phyloP scores from a whole-genome alignment of 2,329 filamentous ascomycete genomes.

The Aspergillus cejpii region DNA sequence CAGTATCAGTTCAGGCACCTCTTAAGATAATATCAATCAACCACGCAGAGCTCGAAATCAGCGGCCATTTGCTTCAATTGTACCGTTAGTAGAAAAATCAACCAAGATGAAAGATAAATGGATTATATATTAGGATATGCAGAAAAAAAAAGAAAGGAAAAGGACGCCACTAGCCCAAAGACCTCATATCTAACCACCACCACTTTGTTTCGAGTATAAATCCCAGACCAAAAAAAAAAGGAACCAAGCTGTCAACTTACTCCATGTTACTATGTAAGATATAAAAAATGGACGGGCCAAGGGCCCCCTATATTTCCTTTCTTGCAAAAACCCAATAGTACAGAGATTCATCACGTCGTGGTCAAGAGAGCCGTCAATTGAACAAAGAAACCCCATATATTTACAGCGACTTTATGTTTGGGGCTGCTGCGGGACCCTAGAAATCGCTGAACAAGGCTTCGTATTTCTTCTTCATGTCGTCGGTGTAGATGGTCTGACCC shows the following conservation, averaged over 20 bases:
- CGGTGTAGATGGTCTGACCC: conserved; percentile 50
- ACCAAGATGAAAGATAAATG: not conserved
- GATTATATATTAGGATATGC: not conserved
- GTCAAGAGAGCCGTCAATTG: conserved; percentile 1
- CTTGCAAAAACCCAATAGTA: conserved; percentile 1
- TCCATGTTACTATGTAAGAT: too few relatives aligned
- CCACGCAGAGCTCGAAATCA: too few relatives aligned
- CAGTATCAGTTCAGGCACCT: too few relatives aligned
- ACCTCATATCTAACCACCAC: too few relatives aligned
- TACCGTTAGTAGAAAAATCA: too few relatives aligned
- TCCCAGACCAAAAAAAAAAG: too few relatives aligned
- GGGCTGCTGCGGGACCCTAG: conserved; percentile 27
- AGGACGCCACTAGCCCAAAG: not conserved
- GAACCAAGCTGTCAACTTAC: too few relatives aligned
- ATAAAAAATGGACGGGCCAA: too few relatives aligned
- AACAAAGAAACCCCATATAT: not conserved
- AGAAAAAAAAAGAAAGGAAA: not conserved
- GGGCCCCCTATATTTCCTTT: too few relatives aligned
- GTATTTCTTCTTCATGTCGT: conserved; percentile 55
- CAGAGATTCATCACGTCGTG: not conserved
- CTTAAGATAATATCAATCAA: too few relatives aligned
- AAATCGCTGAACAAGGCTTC: conserved; percentile 57
- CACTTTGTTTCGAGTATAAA: too few relatives aligned
- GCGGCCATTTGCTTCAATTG: too few relatives aligned
- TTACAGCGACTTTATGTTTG: not conserved